Conservation (phyloP, 306 rosid species). For the Rosa persica region DNA sequence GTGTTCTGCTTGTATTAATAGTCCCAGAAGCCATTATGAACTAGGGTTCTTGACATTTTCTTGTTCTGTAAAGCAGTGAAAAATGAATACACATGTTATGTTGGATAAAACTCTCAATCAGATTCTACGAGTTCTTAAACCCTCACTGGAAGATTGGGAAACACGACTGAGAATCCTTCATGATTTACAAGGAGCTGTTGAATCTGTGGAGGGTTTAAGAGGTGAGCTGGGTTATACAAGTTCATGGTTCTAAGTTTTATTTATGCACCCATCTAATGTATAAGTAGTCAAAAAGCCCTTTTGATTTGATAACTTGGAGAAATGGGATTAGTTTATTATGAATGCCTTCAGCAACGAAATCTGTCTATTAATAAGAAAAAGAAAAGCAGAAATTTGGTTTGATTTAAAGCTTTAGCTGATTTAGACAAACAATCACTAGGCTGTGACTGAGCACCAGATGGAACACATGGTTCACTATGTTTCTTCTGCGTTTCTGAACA, state of each 20-base stretch:
- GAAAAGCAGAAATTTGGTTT: background rate
- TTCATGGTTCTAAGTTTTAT: conserved; percentile 21
- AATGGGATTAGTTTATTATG: background rate
- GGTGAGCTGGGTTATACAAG: conserved; percentile 32
- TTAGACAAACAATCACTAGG: too few relatives aligned
- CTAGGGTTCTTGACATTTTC: background rate
- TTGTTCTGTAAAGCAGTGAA: background rate
- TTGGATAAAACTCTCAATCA: conserved; percentile 51
- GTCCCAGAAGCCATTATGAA: background rate
- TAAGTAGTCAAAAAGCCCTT: background rate
- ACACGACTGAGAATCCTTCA: conserved; percentile 46
- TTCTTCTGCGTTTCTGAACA: too few relatives aligned
- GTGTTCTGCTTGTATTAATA: background rate
- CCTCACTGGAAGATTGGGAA: conserved; percentile 54
- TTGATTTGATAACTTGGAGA: background rate
- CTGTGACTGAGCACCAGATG: too few relatives aligned
- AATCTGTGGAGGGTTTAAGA: conserved; percentile 60
- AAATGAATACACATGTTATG: conserved; percentile 14
- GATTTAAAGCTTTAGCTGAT: too few relatives aligned
- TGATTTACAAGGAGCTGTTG: conserved; percentile 41
- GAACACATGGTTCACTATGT: too few relatives aligned
- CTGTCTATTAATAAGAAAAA: background rate
- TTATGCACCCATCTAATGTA: background rate
- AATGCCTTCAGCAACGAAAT: background rate
- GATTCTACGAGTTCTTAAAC: conserved; percentile 53